Conservation (phyloP, 2,329 filamentous ascomycete species). For the Colletotrichum caudatum region DNA sequence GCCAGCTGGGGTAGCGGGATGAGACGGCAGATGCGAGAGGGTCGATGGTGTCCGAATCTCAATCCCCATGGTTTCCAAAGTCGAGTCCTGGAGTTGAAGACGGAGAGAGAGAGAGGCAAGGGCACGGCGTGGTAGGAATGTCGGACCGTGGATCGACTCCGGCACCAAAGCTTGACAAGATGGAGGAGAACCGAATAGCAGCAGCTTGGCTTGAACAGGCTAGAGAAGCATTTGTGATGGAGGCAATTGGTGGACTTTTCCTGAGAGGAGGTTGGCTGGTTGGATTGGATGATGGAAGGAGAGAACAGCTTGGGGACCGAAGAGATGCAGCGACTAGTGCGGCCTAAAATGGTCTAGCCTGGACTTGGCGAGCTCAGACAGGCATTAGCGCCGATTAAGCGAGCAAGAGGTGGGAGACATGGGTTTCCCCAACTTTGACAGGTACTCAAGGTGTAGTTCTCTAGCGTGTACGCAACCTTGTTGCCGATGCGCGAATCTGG, state of each 20-base stretch:
- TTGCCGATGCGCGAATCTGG: neutral
- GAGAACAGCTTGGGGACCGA: constrained; percentile 16
- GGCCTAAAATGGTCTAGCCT: neutral
- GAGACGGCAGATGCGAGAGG: neutral
- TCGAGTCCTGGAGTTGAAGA: neutral
- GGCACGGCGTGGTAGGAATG: constrained; percentile 28
- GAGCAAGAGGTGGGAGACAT: too few relatives aligned
- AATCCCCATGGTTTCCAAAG: neutral
- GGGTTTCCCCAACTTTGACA: constrained; percentile 21
- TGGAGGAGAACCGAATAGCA: too few relatives aligned
- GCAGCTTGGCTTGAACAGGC: constrained; percentile 25
- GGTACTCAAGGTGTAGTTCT: neutral
- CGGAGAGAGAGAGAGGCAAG: neutral
- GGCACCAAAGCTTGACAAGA: neutral
- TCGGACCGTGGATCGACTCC: constrained; percentile 38
- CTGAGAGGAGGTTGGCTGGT: constrained; percentile 5
- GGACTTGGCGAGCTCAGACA: neutral
- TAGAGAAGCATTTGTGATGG: neutral
- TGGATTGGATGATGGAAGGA: constrained; percentile 3
- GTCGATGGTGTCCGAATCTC: neutral
- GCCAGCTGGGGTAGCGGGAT: constrained; percentile 12
- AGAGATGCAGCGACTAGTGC: neutral
- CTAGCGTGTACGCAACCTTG: neutral
- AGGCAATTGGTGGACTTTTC: constrained; percentile 39
- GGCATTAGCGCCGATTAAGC: too few relatives aligned